Evolutionary conservation across 768 basidiomycete genomes (phyloP), one percentile per base, ranked within the genome.

Genomic region (Suillus clintonianus): DNA sequence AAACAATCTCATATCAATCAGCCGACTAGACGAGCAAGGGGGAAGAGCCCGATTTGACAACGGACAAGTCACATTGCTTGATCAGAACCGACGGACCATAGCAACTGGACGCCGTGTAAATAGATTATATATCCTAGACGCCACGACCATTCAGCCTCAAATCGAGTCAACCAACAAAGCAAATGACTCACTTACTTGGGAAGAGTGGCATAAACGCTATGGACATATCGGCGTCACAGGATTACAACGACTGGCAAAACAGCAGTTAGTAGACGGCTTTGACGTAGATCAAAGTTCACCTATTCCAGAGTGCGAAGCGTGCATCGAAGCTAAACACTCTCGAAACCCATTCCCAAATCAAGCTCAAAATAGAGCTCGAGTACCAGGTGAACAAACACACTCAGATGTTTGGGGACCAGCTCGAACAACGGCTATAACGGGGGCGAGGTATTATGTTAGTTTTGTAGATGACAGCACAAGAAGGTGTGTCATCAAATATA

Each of bases 361-460:
- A 41, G 5, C 41, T 17, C 15, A 17, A 41, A 17, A 41, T 41
- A 0, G 17, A 41, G 15, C 41, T 5, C 6, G 1, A 7, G 17
- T 41, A 6, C 41, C 6, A 1, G 41, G 41, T 17, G 41, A 41
- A 6, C 6, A 17, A 41, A 55, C 51, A 15, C 67, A 73, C 34
- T 66, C 71, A 14, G 72, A 77, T 48, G 30, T 77, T 0, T 77
- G 65, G 69, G 71, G 72, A 39, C 72, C 68, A 9, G 42, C 70
- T 5, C 60, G 67, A 0, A 60, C 66, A 1, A 55, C 41, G 17
- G 72, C 70, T 2, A 48, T 60, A 0, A 67, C 70, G 5, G 71
- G 70, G 0, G 60, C 63, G 0, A 14, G n/a, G 0, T 75, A 77
- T 45, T 67, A 76, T 56, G 70, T 78, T 62, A 24, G 69, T 0